Evolutionary conservation across 176 grass and related monocot genomes (phyloP), one percentile per base, ranked within the genome.

Genomic region (Aegilops bicornis): DNA sequence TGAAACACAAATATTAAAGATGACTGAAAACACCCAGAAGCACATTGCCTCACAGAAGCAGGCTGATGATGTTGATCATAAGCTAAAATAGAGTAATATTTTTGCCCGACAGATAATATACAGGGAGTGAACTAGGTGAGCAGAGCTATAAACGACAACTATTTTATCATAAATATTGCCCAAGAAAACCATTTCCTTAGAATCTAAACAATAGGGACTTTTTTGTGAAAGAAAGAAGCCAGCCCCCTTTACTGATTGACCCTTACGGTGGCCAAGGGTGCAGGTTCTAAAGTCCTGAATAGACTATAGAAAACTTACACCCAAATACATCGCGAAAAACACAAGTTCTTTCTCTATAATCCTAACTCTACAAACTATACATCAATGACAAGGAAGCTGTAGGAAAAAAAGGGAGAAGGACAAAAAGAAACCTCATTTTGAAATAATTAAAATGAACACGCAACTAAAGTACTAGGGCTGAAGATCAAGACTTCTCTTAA

Each of bases 401-500:
- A 36, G 10, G 17, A 40, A 48, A 61, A 50, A 60, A 69, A 40
- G 37, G 10, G 47, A 69, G 7, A 31, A 23, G 68, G 66, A 30
- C 39, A 31, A 25, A 27, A 1, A 79, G 64, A 5, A 7, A 56
- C 43, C 1, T 50, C 61, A 29, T 62, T 31, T 23, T 22, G 2
- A 56, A 79, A 63, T 64, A 4, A 19, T 10, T 1, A 48, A 29
- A 65, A 60, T 17, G 29, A 71, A 5, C 7, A 68, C 3, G 66
- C 40, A 52, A 6, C 8, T 77, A 54, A 76, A 76, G 25, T 31
- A 15, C 43, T 76, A 11, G 6, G 27, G 17, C 42, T 31, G 8
- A 61, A 77, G 39, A 82, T 70, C 16, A 13, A 90, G n/a, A 77
- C 25, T 70, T 86, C 4, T 86, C 31, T 23, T 45, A 68, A 68